phyloP scores from a whole-genome alignment of 805 yeast species.

The Teunomyces stri region DNA sequence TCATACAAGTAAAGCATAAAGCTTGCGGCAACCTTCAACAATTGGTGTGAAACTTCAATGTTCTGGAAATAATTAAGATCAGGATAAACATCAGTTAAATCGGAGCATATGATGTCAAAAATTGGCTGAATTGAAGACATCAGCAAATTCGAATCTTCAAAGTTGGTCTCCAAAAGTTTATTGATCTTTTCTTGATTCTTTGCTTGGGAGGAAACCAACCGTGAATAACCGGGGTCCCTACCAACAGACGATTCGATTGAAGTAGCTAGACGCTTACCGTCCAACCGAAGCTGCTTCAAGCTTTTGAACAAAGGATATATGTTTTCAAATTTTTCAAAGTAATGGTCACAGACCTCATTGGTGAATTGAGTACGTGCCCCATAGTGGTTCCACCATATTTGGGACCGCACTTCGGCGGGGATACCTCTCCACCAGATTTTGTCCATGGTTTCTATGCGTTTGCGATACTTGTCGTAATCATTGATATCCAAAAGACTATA shows the following conservation, averaged over 20 bases:
- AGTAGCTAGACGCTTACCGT: not conserved
- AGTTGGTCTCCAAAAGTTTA: not conserved
- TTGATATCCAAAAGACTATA: constrained; percentile 9
- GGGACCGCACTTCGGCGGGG: constrained; percentile 29
- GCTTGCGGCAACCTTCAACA: constrained; percentile 29
- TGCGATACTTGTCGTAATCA: constrained; percentile 7
- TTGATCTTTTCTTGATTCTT: constrained; percentile 4
- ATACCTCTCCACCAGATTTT: constrained; percentile 25
- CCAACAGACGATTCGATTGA: constrained; percentile 1
- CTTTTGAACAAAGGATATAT: constrained; percentile 2
- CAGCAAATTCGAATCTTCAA: constrained; percentile 1
- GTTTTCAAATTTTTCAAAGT: not conserved
- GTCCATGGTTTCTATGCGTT: constrained; percentile 10
- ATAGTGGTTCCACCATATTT: constrained; percentile 46
- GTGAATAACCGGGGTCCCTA: not conserved
- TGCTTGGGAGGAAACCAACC: not conserved
- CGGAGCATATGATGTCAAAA: constrained; percentile 12
- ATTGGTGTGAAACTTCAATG: constrained; percentile 9
- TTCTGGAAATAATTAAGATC: constrained; percentile 19
- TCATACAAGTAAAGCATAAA: constrained; percentile 20
- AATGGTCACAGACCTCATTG: constrained; percentile 4
- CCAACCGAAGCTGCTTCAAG: constrained; percentile 3
- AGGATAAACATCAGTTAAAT: constrained; percentile 18
- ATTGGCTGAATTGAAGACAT: constrained; percentile 8
- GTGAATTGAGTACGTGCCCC: constrained; percentile 4